Evolutionary conservation across 176 grass and related monocot genomes (phyloP).

Genomic region (Elymus sibiricus): DNA sequence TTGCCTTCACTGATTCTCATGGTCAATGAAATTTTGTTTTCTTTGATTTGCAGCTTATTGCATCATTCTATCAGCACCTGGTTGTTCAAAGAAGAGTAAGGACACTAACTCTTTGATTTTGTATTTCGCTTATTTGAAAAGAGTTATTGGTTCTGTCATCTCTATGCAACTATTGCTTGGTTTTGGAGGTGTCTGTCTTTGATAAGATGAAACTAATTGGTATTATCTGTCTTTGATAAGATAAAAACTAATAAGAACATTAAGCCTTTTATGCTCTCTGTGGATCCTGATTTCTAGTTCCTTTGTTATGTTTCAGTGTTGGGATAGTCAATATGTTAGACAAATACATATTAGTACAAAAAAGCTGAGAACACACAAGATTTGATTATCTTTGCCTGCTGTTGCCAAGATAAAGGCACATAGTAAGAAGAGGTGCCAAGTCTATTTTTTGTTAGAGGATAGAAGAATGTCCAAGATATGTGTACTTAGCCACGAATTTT

Average conservation of each 20-base stretch:
- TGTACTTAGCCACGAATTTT: background rate
- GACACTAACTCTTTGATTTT: constrained; percentile 20
- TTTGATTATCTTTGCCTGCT: background rate
- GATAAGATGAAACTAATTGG: background rate
- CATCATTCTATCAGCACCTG: constrained; percentile 88
- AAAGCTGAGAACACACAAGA: background rate
- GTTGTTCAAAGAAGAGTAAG: constrained; percentile 98
- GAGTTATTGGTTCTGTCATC: constrained; percentile 2
- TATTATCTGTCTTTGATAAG: background rate
- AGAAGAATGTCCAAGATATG: background rate
- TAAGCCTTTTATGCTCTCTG: background rate
- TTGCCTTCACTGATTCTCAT: constrained; percentile 11
- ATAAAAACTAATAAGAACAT: background rate
- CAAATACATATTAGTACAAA: background rate
- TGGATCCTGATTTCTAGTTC: background rate
- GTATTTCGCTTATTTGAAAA: background rate
- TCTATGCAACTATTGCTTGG: background rate
- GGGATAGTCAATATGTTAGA: background rate
- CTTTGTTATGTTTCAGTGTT: background rate
- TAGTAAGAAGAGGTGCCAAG: background rate
- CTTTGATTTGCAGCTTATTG: constrained; percentile 56
- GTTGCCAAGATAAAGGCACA: background rate
- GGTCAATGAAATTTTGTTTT: constrained; percentile 24
- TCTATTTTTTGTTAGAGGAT: background rate
- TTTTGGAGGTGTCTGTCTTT: background rate